These are phyloP conservation scores for Cercospora sp. DNA, from an alignment of 2,329 filamentous ascomycete species.

Conservation along the genomic window DNA sequence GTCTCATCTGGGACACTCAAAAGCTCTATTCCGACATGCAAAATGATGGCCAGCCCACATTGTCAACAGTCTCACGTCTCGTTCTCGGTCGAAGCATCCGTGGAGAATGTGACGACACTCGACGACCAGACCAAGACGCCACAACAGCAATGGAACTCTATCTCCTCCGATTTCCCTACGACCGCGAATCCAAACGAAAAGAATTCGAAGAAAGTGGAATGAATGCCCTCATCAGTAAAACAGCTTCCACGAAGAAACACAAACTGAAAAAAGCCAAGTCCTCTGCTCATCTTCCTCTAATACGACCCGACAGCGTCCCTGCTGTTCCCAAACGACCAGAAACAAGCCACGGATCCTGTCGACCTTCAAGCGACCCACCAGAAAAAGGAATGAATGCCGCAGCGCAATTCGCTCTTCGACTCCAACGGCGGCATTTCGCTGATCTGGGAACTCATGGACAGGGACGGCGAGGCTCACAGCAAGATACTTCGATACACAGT, in stretches of 20 bases:
- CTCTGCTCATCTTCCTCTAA: neutral
- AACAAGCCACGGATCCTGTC: neutral
- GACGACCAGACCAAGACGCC: conserved; percentile 14
- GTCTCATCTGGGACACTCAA: conserved; percentile 11
- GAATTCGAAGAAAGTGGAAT: neutral
- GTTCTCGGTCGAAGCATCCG: neutral
- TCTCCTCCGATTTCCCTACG: conserved; percentile 6
- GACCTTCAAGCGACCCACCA: neutral
- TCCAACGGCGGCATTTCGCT: conserved; percentile 10
- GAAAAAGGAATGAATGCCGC: neutral
- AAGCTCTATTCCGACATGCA: conserved; percentile 8
- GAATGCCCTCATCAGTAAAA: neutral
- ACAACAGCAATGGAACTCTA: conserved; percentile 17
- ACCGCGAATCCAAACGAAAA: conserved; percentile 1
- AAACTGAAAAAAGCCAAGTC: conserved; percentile 7
- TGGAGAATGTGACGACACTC: neutral
- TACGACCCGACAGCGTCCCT: neutral
- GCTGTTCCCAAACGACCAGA: neutral
- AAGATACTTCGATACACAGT: neutral
- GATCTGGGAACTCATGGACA: neutral
- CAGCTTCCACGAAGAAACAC: neutral
- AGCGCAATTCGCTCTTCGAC: conserved; percentile 6
- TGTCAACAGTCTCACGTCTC: conserved; percentile 3
- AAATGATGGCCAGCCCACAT: conserved; percentile 3
- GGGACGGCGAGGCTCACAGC: neutral